Conservation (phyloP, 2,329 filamentous ascomycete genomes). For the Hypoxylon sp. region DNA sequence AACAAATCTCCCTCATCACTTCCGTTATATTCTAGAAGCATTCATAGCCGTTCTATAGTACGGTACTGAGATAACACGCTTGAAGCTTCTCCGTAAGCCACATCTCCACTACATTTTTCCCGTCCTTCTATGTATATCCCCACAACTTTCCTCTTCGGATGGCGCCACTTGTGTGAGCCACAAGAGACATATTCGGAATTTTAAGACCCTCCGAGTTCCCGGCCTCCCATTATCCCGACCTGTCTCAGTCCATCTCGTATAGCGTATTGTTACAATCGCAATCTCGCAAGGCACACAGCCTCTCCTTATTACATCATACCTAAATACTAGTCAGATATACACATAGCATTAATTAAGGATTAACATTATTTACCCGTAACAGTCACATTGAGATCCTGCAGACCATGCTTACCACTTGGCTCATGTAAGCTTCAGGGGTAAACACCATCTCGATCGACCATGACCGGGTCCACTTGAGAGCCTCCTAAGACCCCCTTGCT, state of each 20-base stretch:
- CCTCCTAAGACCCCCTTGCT: conserved; percentile 8
- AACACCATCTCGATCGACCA: conserved; percentile 6
- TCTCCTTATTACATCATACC: conserved; percentile 26
- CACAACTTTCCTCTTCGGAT: conserved; percentile 14
- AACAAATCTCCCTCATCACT: not conserved
- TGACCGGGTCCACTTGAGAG: conserved; percentile 22
- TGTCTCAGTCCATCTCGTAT: not conserved
- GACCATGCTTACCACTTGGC: not conserved
- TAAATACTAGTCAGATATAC: conserved; percentile 2
- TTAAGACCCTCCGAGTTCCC: conserved; percentile 28
- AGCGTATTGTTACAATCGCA: conserved; percentile 5
- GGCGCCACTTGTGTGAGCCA: conserved; percentile 22
- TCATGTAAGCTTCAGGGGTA: conserved; percentile 34
- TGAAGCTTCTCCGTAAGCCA: no score
- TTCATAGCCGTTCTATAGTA: no score
- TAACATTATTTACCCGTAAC: not conserved
- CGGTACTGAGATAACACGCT: no score
- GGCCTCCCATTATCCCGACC: not conserved
- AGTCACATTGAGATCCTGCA: not conserved
- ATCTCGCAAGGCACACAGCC: conserved; percentile 1
- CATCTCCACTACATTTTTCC: not conserved
- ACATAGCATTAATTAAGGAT: not conserved
- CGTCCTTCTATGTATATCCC: not conserved
- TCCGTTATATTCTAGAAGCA: not conserved
- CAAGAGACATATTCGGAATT: conserved; percentile 27